phyloP scores from a whole-genome alignment of 2,329 filamentous ascomycete genomes.

The Xylaria sp. region DNA sequence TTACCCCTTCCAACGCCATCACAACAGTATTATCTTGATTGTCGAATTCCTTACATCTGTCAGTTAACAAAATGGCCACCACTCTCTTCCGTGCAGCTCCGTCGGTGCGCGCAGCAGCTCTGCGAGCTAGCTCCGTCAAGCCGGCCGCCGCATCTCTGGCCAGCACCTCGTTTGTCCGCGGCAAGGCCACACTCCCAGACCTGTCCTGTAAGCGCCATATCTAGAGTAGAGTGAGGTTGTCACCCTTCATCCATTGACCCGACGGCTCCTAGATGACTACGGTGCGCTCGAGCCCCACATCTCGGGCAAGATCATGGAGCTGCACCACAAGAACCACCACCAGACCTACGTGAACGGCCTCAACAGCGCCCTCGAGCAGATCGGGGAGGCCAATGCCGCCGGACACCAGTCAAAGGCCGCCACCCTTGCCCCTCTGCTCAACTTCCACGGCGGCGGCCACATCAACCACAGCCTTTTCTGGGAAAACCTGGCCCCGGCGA shows the following conservation, averaged over 20 bases:
- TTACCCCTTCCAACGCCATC: not conserved
- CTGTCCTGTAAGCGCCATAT: constrained; percentile 72
- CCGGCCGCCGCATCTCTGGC: constrained; percentile 71
- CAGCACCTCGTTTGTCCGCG: constrained; percentile 80
- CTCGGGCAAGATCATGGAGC: constrained; percentile 85
- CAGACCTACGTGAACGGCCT: constrained; percentile 83
- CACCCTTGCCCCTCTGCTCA: constrained; percentile 56
- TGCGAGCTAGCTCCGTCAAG: constrained; percentile 72
- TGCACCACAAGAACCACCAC: constrained; percentile 86
- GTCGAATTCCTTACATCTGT: not conserved
- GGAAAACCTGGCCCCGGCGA: constrained; percentile 70
- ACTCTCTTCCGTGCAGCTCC: constrained; percentile 78
- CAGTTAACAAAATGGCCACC: constrained; percentile 71
- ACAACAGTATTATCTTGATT: not conserved
- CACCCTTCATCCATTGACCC: not conserved
- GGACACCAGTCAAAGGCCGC: constrained; percentile 55
- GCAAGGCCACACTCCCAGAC: constrained; percentile 93
- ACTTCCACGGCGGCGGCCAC: constrained; percentile 76
- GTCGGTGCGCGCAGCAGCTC: constrained; percentile 75
- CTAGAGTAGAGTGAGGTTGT: not conserved
- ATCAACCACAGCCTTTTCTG: constrained; percentile 76
- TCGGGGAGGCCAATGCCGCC: constrained; percentile 67
- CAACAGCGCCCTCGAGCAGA: constrained; percentile 76
- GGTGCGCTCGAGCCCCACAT: constrained; percentile 86
- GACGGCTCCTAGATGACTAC: constrained; percentile 82